phyloP scores from a whole-genome alignment of 257 asterid genomes.

The Ilex asprella region DNA sequence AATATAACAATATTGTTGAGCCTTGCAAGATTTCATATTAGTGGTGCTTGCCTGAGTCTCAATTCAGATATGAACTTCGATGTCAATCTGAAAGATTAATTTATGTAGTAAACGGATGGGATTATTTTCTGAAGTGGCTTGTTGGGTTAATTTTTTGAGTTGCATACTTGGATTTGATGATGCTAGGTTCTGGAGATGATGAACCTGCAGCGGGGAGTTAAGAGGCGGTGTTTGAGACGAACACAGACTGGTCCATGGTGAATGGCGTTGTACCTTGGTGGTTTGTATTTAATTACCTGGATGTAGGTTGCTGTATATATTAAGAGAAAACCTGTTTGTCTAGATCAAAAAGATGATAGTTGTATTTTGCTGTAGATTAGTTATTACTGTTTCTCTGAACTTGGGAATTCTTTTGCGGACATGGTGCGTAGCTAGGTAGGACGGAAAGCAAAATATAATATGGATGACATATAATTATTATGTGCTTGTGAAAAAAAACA shows the following conservation, averaged over 20 bases:
- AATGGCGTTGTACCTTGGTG: background rate
- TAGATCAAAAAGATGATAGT: background rate
- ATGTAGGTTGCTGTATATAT: background rate
- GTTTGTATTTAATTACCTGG: background rate
- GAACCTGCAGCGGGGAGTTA: background rate
- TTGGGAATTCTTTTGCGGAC: background rate
- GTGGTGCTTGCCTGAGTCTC: no score
- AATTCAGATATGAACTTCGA: no score
- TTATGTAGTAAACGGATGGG: background rate
- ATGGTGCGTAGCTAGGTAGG: background rate
- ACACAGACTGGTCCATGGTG: slow-evolving; percentile 4
- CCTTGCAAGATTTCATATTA: no score
- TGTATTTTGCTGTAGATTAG: background rate
- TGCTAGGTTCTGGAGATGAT: slow-evolving; percentile 1
- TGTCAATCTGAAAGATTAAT: no score
- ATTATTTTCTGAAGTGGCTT: background rate
- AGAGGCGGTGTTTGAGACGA: slow-evolving; percentile 4
- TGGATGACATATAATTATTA: no score
- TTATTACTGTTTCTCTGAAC: background rate
- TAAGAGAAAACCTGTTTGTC: background rate
- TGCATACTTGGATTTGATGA: background rate
- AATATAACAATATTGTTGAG: no score
- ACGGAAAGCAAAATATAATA: no score
- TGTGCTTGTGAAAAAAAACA: no score
- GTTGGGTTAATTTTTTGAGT: background rate